Percentiles rank a stretch among this genome's conserved stretches.
Conservation (phyloP, 306 rosid genomes). For the Psophocarpus tetragonolobus region DNA sequence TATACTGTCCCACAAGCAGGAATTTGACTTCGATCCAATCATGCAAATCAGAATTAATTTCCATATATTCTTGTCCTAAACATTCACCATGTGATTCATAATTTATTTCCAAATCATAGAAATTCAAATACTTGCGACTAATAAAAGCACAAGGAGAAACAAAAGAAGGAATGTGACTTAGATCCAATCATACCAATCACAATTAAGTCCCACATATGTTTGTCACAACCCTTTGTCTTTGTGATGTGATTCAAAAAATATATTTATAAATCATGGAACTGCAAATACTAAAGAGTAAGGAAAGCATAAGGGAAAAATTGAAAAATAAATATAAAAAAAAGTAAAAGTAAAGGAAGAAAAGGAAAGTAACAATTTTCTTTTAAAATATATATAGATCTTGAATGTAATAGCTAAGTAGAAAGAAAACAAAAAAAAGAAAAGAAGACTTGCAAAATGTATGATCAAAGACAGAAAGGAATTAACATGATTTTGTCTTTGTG, state of each 20-base stretch:
- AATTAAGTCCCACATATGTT: background rate
- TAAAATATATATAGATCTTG: background rate
- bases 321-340: background rate
- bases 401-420: background rate
- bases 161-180: conserved; percentile 30
- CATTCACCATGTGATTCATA: background rate
- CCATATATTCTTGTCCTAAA: background rate
- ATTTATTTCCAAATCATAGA: background rate
- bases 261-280: conserved; percentile 9
- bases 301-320: conserved; percentile 15
- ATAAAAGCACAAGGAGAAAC: background rate
- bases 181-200: conserved; percentile 24
- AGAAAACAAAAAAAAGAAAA: too few relatives aligned
- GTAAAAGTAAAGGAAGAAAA: conserved; percentile 9
- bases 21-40: conserved; percentile 47
- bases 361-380: background rate
- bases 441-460: conserved; percentile 11
- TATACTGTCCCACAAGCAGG: conserved; percentile 12
- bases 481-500: conserved; percentile 27
- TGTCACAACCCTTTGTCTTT: conserved; percentile 17
- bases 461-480: conserved; percentile 27
- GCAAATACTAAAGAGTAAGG: background rate
- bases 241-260: background rate
- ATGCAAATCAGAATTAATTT: conserved; percentile 19
- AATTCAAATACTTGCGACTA: background rate